Percentiles rank a stretch among this genome's conserved stretches.
Evolutionary conservation across 331 rosid species (phyloP).

Genomic region (Malus hybrid): DNA sequence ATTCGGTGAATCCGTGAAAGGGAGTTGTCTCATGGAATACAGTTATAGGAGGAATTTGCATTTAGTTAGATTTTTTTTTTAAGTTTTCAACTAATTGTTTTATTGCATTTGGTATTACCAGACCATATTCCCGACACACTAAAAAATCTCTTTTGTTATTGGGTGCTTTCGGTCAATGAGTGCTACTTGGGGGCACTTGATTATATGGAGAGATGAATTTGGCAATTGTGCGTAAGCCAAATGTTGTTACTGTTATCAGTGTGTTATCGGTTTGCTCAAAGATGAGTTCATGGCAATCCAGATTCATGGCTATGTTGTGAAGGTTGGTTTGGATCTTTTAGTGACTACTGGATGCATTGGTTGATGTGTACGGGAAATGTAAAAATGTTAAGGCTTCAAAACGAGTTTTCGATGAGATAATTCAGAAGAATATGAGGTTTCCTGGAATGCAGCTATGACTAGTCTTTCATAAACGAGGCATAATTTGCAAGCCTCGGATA

Average conservation of each 20-base stretch:
- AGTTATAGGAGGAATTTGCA: too few species aligned
- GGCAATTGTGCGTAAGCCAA: slow-evolving; percentile 28
- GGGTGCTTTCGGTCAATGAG: slow-evolving; percentile 51
- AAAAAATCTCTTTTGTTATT: slow-evolving; percentile 3
- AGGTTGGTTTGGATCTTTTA: slow-evolving; percentile 56
- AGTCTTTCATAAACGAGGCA: slow-evolving; percentile 51
- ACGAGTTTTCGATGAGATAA: slow-evolving; percentile 61
- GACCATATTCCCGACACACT: fast-evolving
- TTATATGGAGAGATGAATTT: slow-evolving; percentile 27
- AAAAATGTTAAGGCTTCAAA: slow-evolving; percentile 43
- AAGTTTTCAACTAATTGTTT: too few species aligned
- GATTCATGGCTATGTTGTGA: slow-evolving; percentile 58
- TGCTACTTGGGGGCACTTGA: slow-evolving; percentile 28
- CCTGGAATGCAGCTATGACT: slow-evolving; percentile 74
- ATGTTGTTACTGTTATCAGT: slow-evolving; percentile 52
- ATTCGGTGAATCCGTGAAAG: too few species aligned
- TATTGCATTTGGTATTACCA: too few species aligned
- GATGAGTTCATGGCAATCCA: slow-evolving; percentile 39
- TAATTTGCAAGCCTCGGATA: slow-evolving; percentile 36
- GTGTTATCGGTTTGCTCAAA: slow-evolving; percentile 52
- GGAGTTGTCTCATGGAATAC: too few species aligned
- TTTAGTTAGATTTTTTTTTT: too few species aligned
- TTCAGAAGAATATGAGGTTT: slow-evolving; percentile 59
- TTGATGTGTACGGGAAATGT: slow-evolving; percentile 81
- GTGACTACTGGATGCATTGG: slow-evolving; percentile 50